Base-by-base conservation (phyloP, 768 basidiomycete species). In the Boletus eberwhitei region DNA sequence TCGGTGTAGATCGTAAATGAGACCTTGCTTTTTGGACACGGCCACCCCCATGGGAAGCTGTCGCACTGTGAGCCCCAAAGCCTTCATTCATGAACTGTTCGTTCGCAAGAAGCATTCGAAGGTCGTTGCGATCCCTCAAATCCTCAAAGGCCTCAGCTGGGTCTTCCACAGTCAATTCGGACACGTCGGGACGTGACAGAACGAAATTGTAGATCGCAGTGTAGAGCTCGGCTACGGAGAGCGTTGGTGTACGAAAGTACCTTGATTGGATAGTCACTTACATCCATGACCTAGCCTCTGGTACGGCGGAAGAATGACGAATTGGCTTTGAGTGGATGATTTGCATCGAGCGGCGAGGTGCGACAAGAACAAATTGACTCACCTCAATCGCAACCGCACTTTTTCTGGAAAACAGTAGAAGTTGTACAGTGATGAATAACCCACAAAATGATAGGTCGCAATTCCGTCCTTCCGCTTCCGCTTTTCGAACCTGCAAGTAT, bases 131-230 rank as follows among this genome's bases (percentile, higher is more conserved):
- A 73, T 98, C 97, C 34, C 96, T 79, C 40, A 98, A 79, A 69
- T 98, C 97, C 69, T 98, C 96, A 65, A 99, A 98, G 11, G 92
- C 90, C 73, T 99, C 97, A 0, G 93, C 93, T 2, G 97, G 97
- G 69, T 99, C 97, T 73, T 99, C 97, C 21, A 99, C 90, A 2
- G 94, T 97, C 39, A 98, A 74, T 70, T 98, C 96, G n/a, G 89
- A 86, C 37, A 96, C 82, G 47, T 81, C 74, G 2, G 85, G 77
- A 45, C 80, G 81, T 14, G 79, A 74, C 40, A 89, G 69, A 19
- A 90, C 80, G 64, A 90, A 82, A 64, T 85, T 79, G 74, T 95
- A 96, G 50, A 93, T 86, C 1, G 93, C 84, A 42, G 76, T 82
- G 77, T 97, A 98, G 13, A 98, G 82, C 58, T 88, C 85, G 46